Percentiles rank a stretch among this genome's conserved stretches.
These are phyloP conservation scores for Penicillium egyptiacum DNA, from an alignment of 495 filamentous ascomycete genomes.

Conservation along the genomic window DNA sequence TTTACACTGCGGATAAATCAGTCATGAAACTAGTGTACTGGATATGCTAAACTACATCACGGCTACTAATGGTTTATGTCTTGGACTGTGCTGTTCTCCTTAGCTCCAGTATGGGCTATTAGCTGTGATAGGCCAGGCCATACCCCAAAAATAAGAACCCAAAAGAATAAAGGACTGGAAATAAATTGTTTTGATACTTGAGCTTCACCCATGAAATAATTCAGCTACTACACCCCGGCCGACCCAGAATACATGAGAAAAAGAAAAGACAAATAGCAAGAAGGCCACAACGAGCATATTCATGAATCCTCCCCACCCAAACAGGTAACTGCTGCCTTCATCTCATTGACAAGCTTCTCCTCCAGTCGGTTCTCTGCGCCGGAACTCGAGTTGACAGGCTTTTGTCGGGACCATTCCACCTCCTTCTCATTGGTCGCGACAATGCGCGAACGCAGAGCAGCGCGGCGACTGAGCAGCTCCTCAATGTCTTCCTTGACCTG, in stretches of 20 bases:
- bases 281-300: constrained; percentile 26
- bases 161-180: background rate
- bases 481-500: constrained; percentile 76
- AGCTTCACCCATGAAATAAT: constrained; percentile 12
- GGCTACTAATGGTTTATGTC: background rate
- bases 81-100: too few relatives aligned
- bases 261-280: constrained; percentile 12
- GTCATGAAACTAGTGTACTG: background rate
- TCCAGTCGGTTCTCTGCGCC: constrained; percentile 63
- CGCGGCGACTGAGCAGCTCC: constrained; percentile 63
- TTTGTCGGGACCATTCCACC: constrained; percentile 57
- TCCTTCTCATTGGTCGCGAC: constrained; percentile 72
- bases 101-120: too few relatives aligned
- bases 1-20: background rate
- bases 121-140: background rate
- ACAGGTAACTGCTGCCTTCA: constrained; percentile 49
- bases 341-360: constrained; percentile 67
- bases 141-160: background rate
- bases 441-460: constrained; percentile 63
- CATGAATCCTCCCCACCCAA: constrained; percentile 42
- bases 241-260: constrained; percentile 16
- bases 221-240: constrained; percentile 21
- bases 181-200: constrained; percentile 9
- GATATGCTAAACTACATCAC: background rate
- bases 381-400: constrained; percentile 36